Evolutionary conservation across 2,329 filamentous ascomycete species (phyloP).

Genomic region (Aotearoamyces nothofagi): DNA sequence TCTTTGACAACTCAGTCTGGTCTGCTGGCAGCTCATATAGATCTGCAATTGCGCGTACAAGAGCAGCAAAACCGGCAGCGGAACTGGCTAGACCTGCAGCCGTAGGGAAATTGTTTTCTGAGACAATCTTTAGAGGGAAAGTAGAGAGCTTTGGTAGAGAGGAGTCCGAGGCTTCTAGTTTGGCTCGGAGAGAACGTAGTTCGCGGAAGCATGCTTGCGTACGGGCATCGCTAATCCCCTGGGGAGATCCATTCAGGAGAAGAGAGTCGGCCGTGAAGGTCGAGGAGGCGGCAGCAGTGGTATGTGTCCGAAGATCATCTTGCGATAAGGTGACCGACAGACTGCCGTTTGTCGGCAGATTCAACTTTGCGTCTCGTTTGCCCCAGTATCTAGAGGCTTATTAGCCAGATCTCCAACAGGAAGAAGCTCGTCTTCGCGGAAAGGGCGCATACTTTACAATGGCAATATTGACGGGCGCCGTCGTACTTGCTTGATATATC

Average conservation of each 20-base stretch:
- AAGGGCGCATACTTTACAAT: slow-evolving; percentile 64
- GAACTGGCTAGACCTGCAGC: slow-evolving; percentile 75
- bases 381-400: slow-evolving; percentile 62
- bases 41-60: slow-evolving; percentile 77
- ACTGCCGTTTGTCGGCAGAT: slow-evolving; percentile 95
- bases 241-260: slow-evolving; percentile 66
- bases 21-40: slow-evolving; percentile 75
- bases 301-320: slow-evolving; percentile 84
- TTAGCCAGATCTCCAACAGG: slow-evolving; percentile 9
- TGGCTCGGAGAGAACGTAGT: slow-evolving; percentile 61
- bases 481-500: slow-evolving; percentile 86
- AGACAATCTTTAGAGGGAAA: slow-evolving; percentile 71
- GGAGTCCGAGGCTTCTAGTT: slow-evolving; percentile 56
- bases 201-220: slow-evolving; percentile 92
- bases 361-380: slow-evolving; percentile 85
- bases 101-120: slow-evolving; percentile 98
- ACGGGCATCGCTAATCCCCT: slow-evolving; percentile 75
- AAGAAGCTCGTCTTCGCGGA: slow-evolving; percentile 4
- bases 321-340: slow-evolving; percentile 94
- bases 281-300: slow-evolving; percentile 80
- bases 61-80: slow-evolving; percentile 52
- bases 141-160: slow-evolving; percentile 70
- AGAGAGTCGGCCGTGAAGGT: slow-evolving; percentile 59
- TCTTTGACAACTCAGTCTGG: slow-evolving; percentile 69
- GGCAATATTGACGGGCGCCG: slow-evolving; percentile 93